Evolutionary conservation across 2,329 filamentous ascomycete species (phyloP).

Genomic region (Nemania serpens): DNA sequence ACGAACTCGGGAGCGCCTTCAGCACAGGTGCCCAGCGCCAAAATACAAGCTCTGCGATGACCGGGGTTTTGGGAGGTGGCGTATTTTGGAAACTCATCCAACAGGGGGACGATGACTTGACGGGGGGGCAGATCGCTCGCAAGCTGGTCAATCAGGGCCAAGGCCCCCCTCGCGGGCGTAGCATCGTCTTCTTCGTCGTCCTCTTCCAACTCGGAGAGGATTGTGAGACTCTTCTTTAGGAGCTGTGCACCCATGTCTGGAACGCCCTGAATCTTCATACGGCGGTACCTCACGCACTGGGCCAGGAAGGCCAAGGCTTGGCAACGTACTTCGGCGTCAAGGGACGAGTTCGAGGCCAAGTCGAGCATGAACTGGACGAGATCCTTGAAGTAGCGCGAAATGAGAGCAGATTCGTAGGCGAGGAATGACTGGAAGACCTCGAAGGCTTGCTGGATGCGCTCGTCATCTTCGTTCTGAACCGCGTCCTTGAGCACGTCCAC

Average conservation of each 20-base stretch:
- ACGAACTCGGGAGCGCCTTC: slow-evolving; percentile 98
- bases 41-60: slow-evolving; percentile 85
- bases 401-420: slow-evolving; percentile 82
- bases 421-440: slow-evolving; percentile 97
- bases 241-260: slow-evolving; percentile 82
- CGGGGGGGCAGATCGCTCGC: slow-evolving; percentile 87
- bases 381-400: slow-evolving; percentile 86
- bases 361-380: slow-evolving; percentile 94
- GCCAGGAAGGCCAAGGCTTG: slow-evolving; percentile 94
- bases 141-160: slow-evolving; percentile 87
- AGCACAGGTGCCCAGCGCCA: slow-evolving; percentile 90
- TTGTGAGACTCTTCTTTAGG: slow-evolving; percentile 84
- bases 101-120: slow-evolving; percentile 89
- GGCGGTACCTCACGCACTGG: slow-evolving; percentile 88
- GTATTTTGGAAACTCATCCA: slow-evolving; percentile 84
- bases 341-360: slow-evolving; percentile 73
- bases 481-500: slow-evolving; percentile 86
- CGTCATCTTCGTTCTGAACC: slow-evolving; percentile 80
- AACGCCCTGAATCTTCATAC: slow-evolving; percentile 92
- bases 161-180: slow-evolving; percentile 81
- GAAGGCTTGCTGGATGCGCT: slow-evolving; percentile 86
- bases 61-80: slow-evolving; percentile 75
- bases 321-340: slow-evolving; percentile 82
- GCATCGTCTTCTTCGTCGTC: slow-evolving; percentile 81
- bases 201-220: slow-evolving; percentile 85